Evolutionary conservation across 2,329 filamentous ascomycete species (phyloP).

Genomic region (Cercospora beticola): DNA sequence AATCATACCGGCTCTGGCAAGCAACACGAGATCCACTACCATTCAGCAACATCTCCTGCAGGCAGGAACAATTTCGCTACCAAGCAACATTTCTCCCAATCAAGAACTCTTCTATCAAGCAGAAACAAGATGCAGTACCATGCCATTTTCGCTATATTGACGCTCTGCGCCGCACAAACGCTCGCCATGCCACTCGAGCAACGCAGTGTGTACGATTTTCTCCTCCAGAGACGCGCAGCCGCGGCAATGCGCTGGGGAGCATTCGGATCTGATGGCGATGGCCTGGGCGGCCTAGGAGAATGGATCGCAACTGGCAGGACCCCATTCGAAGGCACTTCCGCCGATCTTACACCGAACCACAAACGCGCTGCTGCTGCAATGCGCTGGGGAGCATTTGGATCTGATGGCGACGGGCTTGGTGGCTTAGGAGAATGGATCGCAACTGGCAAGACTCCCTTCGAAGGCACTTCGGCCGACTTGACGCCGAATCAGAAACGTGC

Average conservation of each 20-base stretch:
- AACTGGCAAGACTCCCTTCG: background rate
- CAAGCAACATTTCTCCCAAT: background rate
- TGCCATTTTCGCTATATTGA: background rate
- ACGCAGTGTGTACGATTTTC: background rate
- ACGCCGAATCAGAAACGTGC: background rate
- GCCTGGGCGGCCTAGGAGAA: background rate
- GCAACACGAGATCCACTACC: background rate
- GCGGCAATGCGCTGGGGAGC: background rate
- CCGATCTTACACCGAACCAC: background rate
- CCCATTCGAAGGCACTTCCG: background rate
- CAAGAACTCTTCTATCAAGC: background rate
- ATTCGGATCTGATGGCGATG: background rate
- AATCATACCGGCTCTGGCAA: background rate
- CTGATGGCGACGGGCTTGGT: background rate
- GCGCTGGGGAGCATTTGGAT: background rate
- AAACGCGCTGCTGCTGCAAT: background rate
- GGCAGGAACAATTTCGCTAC: background rate
- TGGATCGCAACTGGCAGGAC: background rate
- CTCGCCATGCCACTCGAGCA: background rate
- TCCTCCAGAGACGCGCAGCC: background rate
- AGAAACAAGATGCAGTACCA: background rate
- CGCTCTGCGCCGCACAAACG: background rate
- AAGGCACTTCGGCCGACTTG: background rate
- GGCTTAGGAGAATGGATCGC: background rate
- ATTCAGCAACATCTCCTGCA: background rate